Evolutionary conservation across 257 asterid species (phyloP).

Genomic region (Henckelia pumila): DNA sequence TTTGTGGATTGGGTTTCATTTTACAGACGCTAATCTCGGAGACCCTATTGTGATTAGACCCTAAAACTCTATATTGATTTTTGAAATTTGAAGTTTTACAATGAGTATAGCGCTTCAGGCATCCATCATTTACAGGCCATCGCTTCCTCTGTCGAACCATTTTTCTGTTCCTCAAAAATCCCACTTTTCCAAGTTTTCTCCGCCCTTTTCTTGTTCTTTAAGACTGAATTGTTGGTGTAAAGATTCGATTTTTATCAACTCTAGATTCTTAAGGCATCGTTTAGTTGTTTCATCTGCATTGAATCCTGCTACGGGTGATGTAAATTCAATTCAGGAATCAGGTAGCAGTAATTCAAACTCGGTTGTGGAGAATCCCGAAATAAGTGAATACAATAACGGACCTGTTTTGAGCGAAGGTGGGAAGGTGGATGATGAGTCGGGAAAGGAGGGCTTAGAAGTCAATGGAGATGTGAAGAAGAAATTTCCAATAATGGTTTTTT

Average conservation of each 20-base stretch:
- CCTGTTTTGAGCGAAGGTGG: constrained; percentile 29
- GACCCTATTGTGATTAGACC: constrained; percentile 14
- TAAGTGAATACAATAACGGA: constrained; percentile 27
- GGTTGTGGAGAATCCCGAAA: constrained; percentile 26
- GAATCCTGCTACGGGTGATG: constrained; percentile 42
- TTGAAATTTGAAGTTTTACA: constrained; percentile 16
- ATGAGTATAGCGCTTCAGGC: constrained; percentile 56
- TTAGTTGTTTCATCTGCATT: constrained; percentile 44
- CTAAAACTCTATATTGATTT: constrained; percentile 14
- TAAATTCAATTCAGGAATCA: constrained; percentile 32
- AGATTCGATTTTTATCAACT: constrained; percentile 25
- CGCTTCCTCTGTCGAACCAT: constrained; percentile 35
- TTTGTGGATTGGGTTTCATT: neutral
- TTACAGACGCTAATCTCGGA: constrained; percentile 18
- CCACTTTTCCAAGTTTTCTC: constrained; percentile 15
- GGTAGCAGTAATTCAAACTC: constrained; percentile 20
- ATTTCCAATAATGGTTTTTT: constrained; percentile 58
- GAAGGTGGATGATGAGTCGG: constrained; percentile 32
- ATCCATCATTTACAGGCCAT: constrained; percentile 43
- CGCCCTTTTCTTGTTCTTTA: constrained; percentile 22
- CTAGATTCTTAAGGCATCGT: constrained; percentile 46
- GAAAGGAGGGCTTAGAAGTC: constrained; percentile 23
- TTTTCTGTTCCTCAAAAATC: constrained; percentile 31
- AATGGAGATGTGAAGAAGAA: constrained; percentile 40
- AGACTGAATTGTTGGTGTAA: constrained; percentile 20